Evolutionary conservation across 345 rosid genomes (phyloP).

Genomic region (Geranium brycei): DNA sequence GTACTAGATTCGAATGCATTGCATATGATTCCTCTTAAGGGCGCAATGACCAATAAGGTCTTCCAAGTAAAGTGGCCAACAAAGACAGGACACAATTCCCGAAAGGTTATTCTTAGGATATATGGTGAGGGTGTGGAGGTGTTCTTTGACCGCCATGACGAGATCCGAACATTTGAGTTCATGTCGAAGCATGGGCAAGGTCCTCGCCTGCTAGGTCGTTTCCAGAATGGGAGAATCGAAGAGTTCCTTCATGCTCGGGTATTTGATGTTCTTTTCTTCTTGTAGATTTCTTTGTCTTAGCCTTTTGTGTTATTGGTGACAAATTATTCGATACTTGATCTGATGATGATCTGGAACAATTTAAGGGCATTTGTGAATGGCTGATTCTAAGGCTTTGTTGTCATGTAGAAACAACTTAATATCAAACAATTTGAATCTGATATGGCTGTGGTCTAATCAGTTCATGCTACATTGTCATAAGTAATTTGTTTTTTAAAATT

Average conservation of each 20-base stretch:
- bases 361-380: background rate
- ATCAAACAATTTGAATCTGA: no score
- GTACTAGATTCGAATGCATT: constrained; percentile 46
- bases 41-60: constrained; percentile 90
- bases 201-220: constrained; percentile 70
- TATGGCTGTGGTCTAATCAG: no score
- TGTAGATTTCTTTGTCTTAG: background rate
- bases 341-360: background rate
- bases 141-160: constrained; percentile 66
- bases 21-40: constrained; percentile 56
- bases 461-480: no score
- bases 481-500: no score
- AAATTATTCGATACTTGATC: background rate
- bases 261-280: background rate
- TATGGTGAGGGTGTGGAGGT: constrained; percentile 88
- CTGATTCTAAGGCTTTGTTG: no score
- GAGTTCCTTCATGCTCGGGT: constrained; percentile 89
- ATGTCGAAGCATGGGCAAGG: constrained; percentile 86
- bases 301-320: background rate
- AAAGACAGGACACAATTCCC: constrained; percentile 17
- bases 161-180: constrained; percentile 75
- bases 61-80: constrained; percentile 47
- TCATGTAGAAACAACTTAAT: no score
- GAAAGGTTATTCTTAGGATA: constrained; percentile 60
- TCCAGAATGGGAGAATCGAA: constrained; percentile 69